Conservation (phyloP, 805 yeast species). For the Ogataea dorogensis region DNA sequence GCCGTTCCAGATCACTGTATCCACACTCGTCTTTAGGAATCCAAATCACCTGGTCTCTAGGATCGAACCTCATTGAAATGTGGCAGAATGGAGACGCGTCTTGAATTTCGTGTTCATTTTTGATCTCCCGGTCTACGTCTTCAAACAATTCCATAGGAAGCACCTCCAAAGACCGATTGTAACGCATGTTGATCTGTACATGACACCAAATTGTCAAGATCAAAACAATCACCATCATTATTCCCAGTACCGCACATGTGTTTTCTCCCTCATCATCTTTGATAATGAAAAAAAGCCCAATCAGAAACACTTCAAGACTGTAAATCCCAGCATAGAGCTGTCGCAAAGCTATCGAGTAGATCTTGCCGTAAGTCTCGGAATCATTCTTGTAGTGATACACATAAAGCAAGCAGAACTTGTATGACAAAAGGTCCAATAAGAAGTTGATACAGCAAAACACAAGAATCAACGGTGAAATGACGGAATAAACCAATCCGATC, state of each 20-base stretch:
- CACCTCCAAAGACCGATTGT: slow-evolving; percentile 34
- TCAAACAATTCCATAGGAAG: slow-evolving; percentile 36
- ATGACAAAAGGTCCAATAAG: slow-evolving; percentile 56
- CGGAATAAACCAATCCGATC: slow-evolving; percentile 74
- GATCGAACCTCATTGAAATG: slow-evolving; percentile 26
- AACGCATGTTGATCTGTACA: slow-evolving; percentile 45
- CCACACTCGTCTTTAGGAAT: slow-evolving; percentile 35
- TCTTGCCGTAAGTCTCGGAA: slow-evolving; percentile 65
- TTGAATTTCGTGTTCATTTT: slow-evolving; percentile 6
- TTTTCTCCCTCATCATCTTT: slow-evolving; percentile 46
- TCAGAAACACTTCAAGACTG: slow-evolving; percentile 72
- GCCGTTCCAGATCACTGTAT: slow-evolving; percentile 27
- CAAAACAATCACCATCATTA: slow-evolving; percentile 51
- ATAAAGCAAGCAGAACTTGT: slow-evolving; percentile 64
- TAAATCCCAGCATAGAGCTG: slow-evolving; percentile 81
- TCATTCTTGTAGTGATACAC: slow-evolving; percentile 50
- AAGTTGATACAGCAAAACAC: slow-evolving; percentile 59
- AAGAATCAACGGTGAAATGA: slow-evolving; percentile 76
- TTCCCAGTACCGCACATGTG: slow-evolving; percentile 44
- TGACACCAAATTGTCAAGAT: slow-evolving; percentile 59
- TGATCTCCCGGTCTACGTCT: slow-evolving; percentile 4
- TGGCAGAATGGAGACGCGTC: slow-evolving; percentile 22
- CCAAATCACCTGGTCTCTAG: slow-evolving; percentile 24
- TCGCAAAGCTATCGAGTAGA: slow-evolving; percentile 71
- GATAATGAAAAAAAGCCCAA: slow-evolving; percentile 72